These are phyloP conservation scores for Scheffersomyces quercinus DNA, from an alignment of 1,139 yeast genomes.

Conservation along the genomic window DNA sequence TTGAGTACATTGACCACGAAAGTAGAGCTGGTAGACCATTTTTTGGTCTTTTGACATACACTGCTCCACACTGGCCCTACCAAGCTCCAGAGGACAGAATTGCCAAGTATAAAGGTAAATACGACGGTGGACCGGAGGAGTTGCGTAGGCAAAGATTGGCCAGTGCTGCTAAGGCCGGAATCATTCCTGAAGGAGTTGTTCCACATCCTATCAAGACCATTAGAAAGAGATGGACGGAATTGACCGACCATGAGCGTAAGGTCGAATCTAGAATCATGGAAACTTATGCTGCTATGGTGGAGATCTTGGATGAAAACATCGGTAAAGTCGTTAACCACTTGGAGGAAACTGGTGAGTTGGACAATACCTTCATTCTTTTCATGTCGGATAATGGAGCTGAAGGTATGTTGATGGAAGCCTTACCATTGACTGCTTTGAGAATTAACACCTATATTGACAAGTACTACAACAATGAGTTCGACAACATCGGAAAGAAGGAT, in stretches of 20 bases:
- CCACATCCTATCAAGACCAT: conserved; percentile 50
- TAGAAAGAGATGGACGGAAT: conserved; percentile 43
- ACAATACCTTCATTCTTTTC: conserved; percentile 54
- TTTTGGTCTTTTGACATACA: conserved; percentile 52
- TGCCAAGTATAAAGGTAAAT: conserved; percentile 48
- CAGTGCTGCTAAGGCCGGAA: conserved; percentile 43
- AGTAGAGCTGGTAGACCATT: conserved; percentile 45
- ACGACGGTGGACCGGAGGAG: conserved; percentile 50
- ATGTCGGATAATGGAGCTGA: conserved; percentile 66
- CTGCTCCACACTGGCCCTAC: conserved; percentile 66
- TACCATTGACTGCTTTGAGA: conserved; percentile 37
- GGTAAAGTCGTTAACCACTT: conserved; percentile 47
- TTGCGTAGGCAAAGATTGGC: conserved; percentile 40
- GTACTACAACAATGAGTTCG: conserved; percentile 43
- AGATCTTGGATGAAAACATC: conserved; percentile 47
- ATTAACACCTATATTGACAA: conserved; percentile 27
- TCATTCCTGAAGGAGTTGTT: conserved; percentile 41
- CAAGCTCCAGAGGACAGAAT: conserved; percentile 54
- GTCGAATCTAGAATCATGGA: conserved; percentile 50
- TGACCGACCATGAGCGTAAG: conserved; percentile 33
- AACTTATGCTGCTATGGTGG: conserved; percentile 64
- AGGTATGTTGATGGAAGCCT: conserved; percentile 57
- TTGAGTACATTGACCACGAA: conserved; percentile 33
- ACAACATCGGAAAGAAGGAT: conserved; percentile 49
- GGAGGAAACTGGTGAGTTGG: conserved; percentile 41